Base-by-base conservation (phyloP, 2,329 filamentous ascomycete genomes). In the Helotiales sp. region DNA sequence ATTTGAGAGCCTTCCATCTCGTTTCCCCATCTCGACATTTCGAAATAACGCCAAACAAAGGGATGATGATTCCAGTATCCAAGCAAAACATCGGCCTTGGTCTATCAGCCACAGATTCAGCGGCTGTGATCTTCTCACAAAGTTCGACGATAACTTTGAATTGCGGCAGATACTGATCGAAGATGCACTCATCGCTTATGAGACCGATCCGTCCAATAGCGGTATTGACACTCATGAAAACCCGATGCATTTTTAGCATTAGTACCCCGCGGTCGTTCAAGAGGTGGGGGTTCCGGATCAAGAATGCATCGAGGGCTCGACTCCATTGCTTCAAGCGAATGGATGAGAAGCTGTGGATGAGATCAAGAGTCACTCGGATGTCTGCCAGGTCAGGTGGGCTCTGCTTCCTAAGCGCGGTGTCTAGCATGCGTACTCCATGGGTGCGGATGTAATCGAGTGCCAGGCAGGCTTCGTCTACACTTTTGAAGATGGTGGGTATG, bases 141-240 rank as follows among this genome's bases (percentile, higher is more conserved):
- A 67, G 32, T 15, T 40, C 24, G 4, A 69, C 6, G 7, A 69
- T 65, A 6, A 24, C 32, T 15, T 30, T 57, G 15, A 65, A 67
- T 22, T 67, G 30, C 6, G 64, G 61, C 1, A 69, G 28, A 22
- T 67, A 67, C 2, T 32, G 13, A 30, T 67, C 67, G 24, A 63
- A 67, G 40, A 45, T 13, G 6, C 34, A 45, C 37, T 59, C 55
- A 20, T 59, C 55, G 4, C 34, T 3, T 30, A 24, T 47, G 26
- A 61, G 34, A 58, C 68, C n/a, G 0, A 40, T 17, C 20, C 50
- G 34, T 61, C 64, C 34, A 66, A 66, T 54, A 17, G 57, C 52
- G 3, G 66, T 54, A 61, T 66, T 68, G 22, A 70, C 40, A 24
- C 67, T 43, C 20, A 37, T 63, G 37, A 68, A 63, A 2, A 64